Base-by-base conservation (phyloP, 345 rosid genomes). In the Hevea brasiliensis region DNA sequence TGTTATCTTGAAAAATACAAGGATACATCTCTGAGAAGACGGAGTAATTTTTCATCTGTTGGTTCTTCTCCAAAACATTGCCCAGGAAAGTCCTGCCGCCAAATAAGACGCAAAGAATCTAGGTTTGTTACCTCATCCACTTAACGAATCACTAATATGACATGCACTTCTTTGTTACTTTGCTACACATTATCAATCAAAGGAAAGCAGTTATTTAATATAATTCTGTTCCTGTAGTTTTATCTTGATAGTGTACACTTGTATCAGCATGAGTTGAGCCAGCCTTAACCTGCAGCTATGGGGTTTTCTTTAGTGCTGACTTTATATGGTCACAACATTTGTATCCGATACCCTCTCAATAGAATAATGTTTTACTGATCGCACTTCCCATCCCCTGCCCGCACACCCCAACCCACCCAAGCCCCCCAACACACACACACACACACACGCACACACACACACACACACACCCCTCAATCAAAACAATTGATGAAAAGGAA, bases 61-160 rank as follows among this genome's bases (percentile, higher is more conserved):
- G 76, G 80, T 70, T 81, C 85, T 80, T 81, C 90, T 14, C 66
- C 88, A 14, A 94, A 83, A 81, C 87, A 84, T 51, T 80, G 73
- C 29, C 80, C 67, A 27, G 97, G 97, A 60, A 95, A 88, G 79
- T 95, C 97, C 27, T 89, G 97, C 80, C 92, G 96, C 42, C 87
- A 85, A 74, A 83, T 87, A 68, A 85, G 83, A 80, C 88, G 80
- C 37, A 84, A 74, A 53, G 97, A 91, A 75, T 74, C 90, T 71
- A 88, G 96, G 99, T 89, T 56, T 68, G 84, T 82, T 50, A 68
- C 65, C 6, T 26, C 35, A 14, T 60, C 63, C 7, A 41, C 56
- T 35, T 9, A 8, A 67, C 61, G 42, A 40, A 45, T 4, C 53
- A 42, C 60, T 27, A 15, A 17, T 40, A 14, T 15, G 37, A 21